Evolutionary conservation across 2,329 filamentous ascomycete genomes (phyloP).

Genomic region (Alternaria conjuncta): DNA sequence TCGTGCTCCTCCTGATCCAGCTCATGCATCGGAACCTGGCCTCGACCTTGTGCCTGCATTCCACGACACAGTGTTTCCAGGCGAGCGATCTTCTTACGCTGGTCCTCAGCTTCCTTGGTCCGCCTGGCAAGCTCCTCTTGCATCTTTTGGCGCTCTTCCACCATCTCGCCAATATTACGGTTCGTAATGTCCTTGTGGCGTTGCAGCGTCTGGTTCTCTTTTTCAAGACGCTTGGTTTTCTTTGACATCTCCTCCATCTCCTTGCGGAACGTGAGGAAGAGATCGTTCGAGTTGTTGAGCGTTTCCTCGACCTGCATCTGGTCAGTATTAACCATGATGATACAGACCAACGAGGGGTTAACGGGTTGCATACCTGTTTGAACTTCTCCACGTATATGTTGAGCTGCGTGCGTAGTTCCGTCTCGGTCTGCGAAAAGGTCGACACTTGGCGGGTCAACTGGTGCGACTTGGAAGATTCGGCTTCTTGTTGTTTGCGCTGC

Average conservation of each 20-base stretch:
- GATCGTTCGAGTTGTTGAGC: slow-evolving; percentile 95
- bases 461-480: slow-evolving; percentile 78
- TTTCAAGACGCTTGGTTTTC: slow-evolving; percentile 95
- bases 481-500: slow-evolving; percentile 86
- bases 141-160: slow-evolving; percentile 82
- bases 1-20: slow-evolving; percentile 41
- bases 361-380: slow-evolving; percentile 77
- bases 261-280: slow-evolving; percentile 95
- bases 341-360: slow-evolving; percentile 30
- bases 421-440: slow-evolving; percentile 94
- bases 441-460: slow-evolving; percentile 90
- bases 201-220: slow-evolving; percentile 90
- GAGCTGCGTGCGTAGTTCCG: slow-evolving; percentile 89
- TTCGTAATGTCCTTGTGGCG: slow-evolving; percentile 93
- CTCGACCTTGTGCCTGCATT: slow-evolving; percentile 93
- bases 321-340: slow-evolving; percentile 56
- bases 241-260: slow-evolving; percentile 99
- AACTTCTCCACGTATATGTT: slow-evolving; percentile 99
- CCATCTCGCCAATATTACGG: slow-evolving; percentile 96
- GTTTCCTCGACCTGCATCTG: slow-evolving; percentile 91
- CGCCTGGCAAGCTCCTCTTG: slow-evolving; percentile 75
- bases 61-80: slow-evolving; percentile 93
- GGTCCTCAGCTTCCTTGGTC: slow-evolving; percentile 76
- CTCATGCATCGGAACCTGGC: slow-evolving; percentile 63
- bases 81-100: slow-evolving; percentile 86